Percentiles rank a stretch among this genome's conserved stretches.
phyloP scores from a whole-genome alignment of 805 yeast genomes.

The Saccharomycodes ludwigii region DNA sequence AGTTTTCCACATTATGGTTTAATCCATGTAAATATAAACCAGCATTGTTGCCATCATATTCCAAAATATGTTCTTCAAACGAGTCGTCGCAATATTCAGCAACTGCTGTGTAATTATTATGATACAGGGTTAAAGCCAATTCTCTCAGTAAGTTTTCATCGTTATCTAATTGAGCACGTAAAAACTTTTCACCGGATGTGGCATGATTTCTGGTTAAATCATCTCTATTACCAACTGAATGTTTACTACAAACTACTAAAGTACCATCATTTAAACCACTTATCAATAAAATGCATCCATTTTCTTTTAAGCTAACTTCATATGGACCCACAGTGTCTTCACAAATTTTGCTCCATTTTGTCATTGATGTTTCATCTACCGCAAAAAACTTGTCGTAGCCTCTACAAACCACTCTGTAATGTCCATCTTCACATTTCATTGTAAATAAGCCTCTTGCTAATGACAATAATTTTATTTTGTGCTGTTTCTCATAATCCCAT shows the following conservation, averaged over 20 bases:
- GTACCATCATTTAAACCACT: conserved; percentile 69
- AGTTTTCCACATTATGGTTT: conserved; percentile 51
- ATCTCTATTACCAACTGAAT: conserved; percentile 62
- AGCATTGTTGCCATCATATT: conserved; percentile 47
- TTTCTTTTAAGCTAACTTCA: conserved; percentile 71
- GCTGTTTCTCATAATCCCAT: conserved; percentile 60
- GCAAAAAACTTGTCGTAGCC: conserved; percentile 96
- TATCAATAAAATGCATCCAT: conserved; percentile 84
- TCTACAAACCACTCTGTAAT: conserved; percentile 47
- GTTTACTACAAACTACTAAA: conserved; percentile 80
- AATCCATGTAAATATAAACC: conserved; percentile 90
- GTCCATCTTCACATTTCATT: conserved; percentile 20
- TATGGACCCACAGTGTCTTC: conserved; percentile 60
- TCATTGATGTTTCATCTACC: conserved; percentile 46
- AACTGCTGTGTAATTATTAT: conserved; percentile 62
- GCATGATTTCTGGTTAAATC: conserved; percentile 61
- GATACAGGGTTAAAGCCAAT: conserved; percentile 44
- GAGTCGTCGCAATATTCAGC: conserved; percentile 86
- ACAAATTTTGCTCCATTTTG: conserved; percentile 38
- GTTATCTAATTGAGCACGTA: conserved; percentile 38
- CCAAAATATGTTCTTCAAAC: conserved; percentile 88
- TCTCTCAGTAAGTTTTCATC: conserved; percentile 29
- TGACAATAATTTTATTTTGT: conserved; percentile 45
- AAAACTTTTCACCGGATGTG: conserved; percentile 47
- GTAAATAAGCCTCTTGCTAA: conserved; percentile 80